Evolutionary conservation across 1,284 basidiomycete species (phyloP).

Genomic region (Pholiota adiposa): DNA sequence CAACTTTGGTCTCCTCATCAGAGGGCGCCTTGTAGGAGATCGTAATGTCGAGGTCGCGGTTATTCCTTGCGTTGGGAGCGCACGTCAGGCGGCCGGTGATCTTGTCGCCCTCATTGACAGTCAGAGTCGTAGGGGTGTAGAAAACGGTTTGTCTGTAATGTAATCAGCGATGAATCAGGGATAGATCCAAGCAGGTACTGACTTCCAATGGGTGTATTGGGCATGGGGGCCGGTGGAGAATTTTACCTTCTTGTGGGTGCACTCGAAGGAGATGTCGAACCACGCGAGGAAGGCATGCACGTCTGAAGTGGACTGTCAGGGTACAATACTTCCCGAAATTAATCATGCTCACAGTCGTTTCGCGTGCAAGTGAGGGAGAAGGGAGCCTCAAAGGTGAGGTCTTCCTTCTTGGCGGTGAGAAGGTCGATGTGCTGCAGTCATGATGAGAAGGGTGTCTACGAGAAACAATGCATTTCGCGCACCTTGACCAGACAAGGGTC

Average conservation of each 20-base stretch:
- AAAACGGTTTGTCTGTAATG: constrained; percentile 87
- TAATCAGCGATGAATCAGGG: neutral
- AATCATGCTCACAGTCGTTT: constrained; percentile 80
- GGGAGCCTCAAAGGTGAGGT: constrained; percentile 84
- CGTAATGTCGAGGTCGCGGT: constrained; percentile 90
- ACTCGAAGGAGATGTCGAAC: constrained; percentile 98
- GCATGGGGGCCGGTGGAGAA: constrained; percentile 97
- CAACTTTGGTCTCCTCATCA: constrained; percentile 39
- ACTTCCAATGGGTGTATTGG: constrained; percentile 98
- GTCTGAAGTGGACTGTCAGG: constrained; percentile 50
- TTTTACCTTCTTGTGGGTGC: constrained; percentile 94
- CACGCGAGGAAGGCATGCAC: constrained; percentile 99
- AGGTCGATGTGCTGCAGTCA: constrained; percentile 82
- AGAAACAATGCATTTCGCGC: constrained; percentile 17
- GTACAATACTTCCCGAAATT: constrained; percentile 6
- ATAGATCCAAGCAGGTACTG: constrained; percentile 34
- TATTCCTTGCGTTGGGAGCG: constrained; percentile 88
- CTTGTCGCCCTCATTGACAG: constrained; percentile 67
- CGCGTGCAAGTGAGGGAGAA: constrained; percentile 87
- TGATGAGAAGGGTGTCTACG: constrained; percentile 8
- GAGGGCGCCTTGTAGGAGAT: constrained; percentile 66
- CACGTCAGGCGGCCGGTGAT: constrained; percentile 78
- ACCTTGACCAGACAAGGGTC: constrained; percentile 89
- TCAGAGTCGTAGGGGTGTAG: constrained; percentile 85
- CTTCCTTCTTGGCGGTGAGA: constrained; percentile 92